A percentile compares a stretch with the other conserved stretches of the same genome.
phyloP scores from a whole-genome alignment of 371 early-diverging fungal species.

The Rhizopus arrhizus region DNA sequence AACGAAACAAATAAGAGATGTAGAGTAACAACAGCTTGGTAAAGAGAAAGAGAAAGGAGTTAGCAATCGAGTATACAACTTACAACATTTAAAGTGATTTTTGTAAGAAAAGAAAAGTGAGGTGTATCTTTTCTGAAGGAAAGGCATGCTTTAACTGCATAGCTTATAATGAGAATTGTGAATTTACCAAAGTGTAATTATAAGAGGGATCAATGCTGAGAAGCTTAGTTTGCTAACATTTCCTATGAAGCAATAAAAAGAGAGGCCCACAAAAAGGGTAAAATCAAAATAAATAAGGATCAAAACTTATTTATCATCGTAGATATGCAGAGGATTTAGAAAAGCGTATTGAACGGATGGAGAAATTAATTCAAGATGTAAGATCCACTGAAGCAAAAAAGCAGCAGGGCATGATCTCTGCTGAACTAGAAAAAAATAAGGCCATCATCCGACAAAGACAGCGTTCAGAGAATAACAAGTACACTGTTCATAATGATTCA shows the following conservation, averaged over 20 bases:
- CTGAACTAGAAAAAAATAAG: neutral
- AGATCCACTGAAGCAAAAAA: constrained; percentile 3
- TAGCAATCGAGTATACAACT: too few species aligned
- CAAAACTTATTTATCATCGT: neutral
- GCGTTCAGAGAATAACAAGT: neutral
- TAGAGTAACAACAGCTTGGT: constrained; percentile 11
- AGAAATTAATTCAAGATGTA: constrained; percentile 10
- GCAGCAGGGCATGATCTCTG: constrained; percentile 2
- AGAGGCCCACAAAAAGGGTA: constrained; percentile 46
- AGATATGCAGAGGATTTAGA: constrained; percentile 41
- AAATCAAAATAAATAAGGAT: neutral
- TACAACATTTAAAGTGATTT: constrained; percentile 30
- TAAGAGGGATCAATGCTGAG: neutral
- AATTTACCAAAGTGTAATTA: constrained; percentile 22
- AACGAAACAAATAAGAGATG: neutral
- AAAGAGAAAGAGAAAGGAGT: neutral
- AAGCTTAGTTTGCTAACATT: neutral
- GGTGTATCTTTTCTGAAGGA: constrained; percentile 34
- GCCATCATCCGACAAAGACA: neutral
- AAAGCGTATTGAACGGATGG: constrained; percentile 33
- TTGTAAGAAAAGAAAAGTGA: constrained; percentile 38
- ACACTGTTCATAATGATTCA: too few species aligned
- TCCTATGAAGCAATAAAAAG: constrained; percentile 24
- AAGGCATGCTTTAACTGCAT: constrained; percentile 37
- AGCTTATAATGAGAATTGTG: constrained; percentile 31